Evolutionary conservation across 169 alveolate species (phyloP).

Genomic region (Plasmodium gonderi): DNA sequence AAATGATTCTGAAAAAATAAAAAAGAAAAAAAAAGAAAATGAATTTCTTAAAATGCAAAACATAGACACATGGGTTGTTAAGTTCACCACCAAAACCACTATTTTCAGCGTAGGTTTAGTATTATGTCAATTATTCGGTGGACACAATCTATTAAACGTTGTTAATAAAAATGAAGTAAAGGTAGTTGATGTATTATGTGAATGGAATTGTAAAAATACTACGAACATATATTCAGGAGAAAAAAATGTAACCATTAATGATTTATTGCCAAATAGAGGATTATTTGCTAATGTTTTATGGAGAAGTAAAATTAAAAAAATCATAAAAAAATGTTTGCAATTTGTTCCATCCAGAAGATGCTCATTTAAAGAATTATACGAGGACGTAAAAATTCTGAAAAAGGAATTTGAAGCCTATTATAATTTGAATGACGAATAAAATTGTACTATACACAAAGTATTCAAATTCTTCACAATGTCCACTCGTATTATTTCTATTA

Average conservation of each 20-base stretch:
- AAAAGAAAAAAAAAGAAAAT: constrained; percentile 43
- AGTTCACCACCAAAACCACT: constrained; percentile 72
- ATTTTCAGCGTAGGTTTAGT: constrained; percentile 80
- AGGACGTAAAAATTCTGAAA: constrained; percentile 44
- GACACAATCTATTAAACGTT: constrained; percentile 76
- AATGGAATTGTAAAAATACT: constrained; percentile 78
- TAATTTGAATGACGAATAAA: neutral
- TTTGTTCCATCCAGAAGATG: constrained; percentile 80
- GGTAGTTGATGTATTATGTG: constrained; percentile 81
- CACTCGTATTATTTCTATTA: too few species aligned
- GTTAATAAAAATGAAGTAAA: constrained; percentile 77
- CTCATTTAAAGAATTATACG: constrained; percentile 58
- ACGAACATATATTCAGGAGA: constrained; percentile 68
- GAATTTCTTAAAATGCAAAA: constrained; percentile 31
- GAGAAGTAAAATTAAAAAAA: constrained; percentile 61
- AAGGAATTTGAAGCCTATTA: constrained; percentile 33
- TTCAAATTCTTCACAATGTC: neutral
- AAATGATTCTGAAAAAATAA: constrained; percentile 33
- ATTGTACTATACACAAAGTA: neutral
- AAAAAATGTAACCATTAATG: constrained; percentile 69
- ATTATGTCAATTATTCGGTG: constrained; percentile 81
- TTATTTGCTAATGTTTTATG: constrained; percentile 77
- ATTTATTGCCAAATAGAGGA: constrained; percentile 77
- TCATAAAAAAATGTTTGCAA: constrained; percentile 75
- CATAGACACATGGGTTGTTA: constrained; percentile 77